These are phyloP conservation scores for Vaccinium corymbosum DNA, from an alignment of 148 eudicot species.

Conservation along the genomic window DNA sequence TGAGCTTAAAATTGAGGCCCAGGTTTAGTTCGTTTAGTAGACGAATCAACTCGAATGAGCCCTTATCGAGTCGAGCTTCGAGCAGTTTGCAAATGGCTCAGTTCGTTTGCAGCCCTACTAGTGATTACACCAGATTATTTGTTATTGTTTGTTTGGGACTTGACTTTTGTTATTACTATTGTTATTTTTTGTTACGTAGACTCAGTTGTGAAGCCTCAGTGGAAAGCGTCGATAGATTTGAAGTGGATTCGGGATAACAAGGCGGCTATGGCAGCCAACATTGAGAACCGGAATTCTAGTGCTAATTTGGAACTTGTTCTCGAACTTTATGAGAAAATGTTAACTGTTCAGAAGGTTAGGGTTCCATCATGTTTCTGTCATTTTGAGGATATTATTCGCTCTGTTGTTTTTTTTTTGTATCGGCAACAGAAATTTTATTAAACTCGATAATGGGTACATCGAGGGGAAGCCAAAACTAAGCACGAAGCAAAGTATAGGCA, in stretches of 20 bases:
- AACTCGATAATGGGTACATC: too few species aligned
- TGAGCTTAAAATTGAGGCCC: too few species aligned
- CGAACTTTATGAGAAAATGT: constrained; percentile 60
- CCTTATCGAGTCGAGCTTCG: too few species aligned
- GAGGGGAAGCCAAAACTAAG: too few species aligned
- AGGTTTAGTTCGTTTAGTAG: too few species aligned
- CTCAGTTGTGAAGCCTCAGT: constrained; percentile 60
- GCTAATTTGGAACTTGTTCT: constrained; percentile 81
- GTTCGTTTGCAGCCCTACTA: not conserved
- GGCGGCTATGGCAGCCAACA: constrained; percentile 62
- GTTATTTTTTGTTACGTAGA: constrained; percentile 3
- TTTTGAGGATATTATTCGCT: not conserved
- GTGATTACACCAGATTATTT: not conserved
- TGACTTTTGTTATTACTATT: not conserved
- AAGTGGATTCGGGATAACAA: constrained; percentile 81
- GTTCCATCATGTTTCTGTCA: not conserved
- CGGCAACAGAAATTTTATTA: too few species aligned
- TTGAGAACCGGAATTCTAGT: constrained; percentile 60
- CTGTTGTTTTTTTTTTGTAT: too few species aligned
- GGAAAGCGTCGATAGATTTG: constrained; percentile 95
- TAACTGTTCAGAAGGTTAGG: constrained; percentile 72
- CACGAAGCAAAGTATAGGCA: too few species aligned
- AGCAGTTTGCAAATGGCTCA: not conserved
- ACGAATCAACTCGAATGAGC: too few species aligned
- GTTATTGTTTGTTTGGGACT: not conserved